Conservation (phyloP, 2,329 filamentous ascomycete species). For the Talaromyces verruculosus region DNA sequence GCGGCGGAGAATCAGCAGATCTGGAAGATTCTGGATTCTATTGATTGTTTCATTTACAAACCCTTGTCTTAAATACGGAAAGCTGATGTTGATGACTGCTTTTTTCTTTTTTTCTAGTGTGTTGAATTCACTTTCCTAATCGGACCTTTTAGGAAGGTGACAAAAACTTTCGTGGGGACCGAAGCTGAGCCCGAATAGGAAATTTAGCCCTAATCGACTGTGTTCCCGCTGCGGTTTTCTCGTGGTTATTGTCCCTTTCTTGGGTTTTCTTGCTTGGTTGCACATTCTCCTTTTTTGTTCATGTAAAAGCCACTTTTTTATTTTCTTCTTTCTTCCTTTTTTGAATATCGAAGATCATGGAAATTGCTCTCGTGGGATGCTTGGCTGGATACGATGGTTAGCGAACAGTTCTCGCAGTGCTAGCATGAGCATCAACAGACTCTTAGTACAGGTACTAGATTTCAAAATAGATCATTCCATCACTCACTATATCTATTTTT, state of each 20-base stretch:
- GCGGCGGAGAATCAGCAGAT: slow-evolving; percentile 35
- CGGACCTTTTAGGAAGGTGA: slow-evolving; percentile 10
- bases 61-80: slow-evolving; percentile 19
- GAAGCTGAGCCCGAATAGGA: slow-evolving; percentile 1
- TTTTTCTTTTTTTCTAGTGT: neutral
- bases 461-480: too few species aligned
- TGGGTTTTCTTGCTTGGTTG: neutral
- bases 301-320: neutral
- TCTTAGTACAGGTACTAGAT: too few species aligned
- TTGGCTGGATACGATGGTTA: too few species aligned
- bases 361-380: neutral
- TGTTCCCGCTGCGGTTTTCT: neutral
- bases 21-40: slow-evolving; percentile 37
- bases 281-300: neutral
- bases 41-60: slow-evolving; percentile 35
- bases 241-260: neutral
- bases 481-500: too few species aligned
- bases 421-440: neutral
- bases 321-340: neutral
- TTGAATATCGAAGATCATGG: neutral
- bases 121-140: slow-evolving; percentile 1
- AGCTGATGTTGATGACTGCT: neutral
- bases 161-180: neutral
- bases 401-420: neutral
- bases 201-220: slow-evolving; percentile 14